Evolutionary conservation across 345 rosid species (phyloP).

Genomic region (Cardiospermum halicacabum): DNA sequence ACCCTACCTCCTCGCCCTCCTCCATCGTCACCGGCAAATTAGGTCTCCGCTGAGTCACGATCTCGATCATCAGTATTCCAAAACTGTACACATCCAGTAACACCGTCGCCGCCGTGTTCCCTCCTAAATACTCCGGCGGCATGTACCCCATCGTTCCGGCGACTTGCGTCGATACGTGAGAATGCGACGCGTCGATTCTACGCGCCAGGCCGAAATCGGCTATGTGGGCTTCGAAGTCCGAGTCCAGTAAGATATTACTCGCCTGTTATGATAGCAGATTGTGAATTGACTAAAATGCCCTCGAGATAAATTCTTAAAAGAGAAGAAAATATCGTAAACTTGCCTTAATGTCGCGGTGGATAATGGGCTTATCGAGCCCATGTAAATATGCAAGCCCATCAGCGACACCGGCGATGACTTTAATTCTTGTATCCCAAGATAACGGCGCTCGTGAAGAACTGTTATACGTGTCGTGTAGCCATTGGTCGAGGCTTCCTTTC

Average conservation of each 20-base stretch:
- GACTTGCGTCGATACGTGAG: constrained; percentile 88
- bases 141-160: constrained; percentile 97
- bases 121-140: constrained; percentile 93
- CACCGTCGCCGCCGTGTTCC: constrained; percentile 57
- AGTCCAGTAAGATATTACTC: constrained; percentile 64
- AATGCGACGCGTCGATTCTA: constrained; percentile 32
- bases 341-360: constrained; percentile 90
- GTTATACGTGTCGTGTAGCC: constrained; percentile 71
- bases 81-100: constrained; percentile 77
- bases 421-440: constrained; percentile 55
- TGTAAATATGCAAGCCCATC: constrained; percentile 69
- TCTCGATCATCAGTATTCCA: constrained; percentile 77
- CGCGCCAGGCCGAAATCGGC: constrained; percentile 87
- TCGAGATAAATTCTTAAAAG: no score
- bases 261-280: no score
- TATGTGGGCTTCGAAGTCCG: constrained; percentile 56
- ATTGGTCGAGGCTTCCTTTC: constrained; percentile 69
- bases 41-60: constrained; percentile 56
- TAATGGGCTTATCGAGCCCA: constrained; percentile 56
- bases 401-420: constrained; percentile 51
- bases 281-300: no score
- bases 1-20: constrained; percentile 39
- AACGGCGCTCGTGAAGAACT: no score
- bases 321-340: no score
- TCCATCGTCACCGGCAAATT: constrained; percentile 41